Evolutionary conservation across 1,139 yeast genomes (phyloP).

Genomic region (Yamadazyma spencermartinsiae): DNA sequence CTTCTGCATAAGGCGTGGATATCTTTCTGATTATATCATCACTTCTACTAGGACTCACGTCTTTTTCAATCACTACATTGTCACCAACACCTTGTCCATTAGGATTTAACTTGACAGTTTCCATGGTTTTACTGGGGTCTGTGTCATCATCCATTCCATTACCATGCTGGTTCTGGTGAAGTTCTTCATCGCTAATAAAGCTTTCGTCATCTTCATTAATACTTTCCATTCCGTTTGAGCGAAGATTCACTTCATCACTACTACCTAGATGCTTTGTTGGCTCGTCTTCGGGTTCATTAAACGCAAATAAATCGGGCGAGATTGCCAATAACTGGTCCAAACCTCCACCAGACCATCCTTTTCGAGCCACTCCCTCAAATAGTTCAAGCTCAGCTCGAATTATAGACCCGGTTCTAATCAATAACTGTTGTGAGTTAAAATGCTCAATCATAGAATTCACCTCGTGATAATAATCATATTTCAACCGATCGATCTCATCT

Average conservation of each 20-base stretch:
- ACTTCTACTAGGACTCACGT: not conserved
- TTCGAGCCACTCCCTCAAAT: constrained; percentile 76
- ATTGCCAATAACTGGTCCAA: constrained; percentile 62
- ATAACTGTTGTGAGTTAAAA: constrained; percentile 47
- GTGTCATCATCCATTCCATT: constrained; percentile 4
- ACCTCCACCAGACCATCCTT: constrained; percentile 89
- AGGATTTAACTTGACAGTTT: constrained; percentile 14
- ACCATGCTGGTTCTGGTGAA: no score
- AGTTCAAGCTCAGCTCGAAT: constrained; percentile 80
- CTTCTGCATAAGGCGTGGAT: constrained; percentile 5
- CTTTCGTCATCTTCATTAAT: constrained; percentile 12
- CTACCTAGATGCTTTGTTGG: not conserved
- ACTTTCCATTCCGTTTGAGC: constrained; percentile 8
- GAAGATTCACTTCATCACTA: not conserved
- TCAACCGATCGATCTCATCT: constrained; percentile 74
- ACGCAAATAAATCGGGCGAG: constrained; percentile 54
- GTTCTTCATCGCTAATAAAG: constrained; percentile 3
- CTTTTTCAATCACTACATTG: constrained; percentile 1
- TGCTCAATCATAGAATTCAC: constrained; percentile 53
- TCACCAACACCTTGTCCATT: not conserved
- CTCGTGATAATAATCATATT: constrained; percentile 71
- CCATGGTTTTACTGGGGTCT: constrained; percentile 14
- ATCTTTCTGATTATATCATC: constrained; percentile 1
- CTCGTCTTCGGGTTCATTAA: constrained; percentile 18
- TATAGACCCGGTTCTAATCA: constrained; percentile 60